These are phyloP conservation scores for Cercophora sp. DNA, from an alignment of 495 filamentous ascomycete species.

Conservation along the genomic window DNA sequence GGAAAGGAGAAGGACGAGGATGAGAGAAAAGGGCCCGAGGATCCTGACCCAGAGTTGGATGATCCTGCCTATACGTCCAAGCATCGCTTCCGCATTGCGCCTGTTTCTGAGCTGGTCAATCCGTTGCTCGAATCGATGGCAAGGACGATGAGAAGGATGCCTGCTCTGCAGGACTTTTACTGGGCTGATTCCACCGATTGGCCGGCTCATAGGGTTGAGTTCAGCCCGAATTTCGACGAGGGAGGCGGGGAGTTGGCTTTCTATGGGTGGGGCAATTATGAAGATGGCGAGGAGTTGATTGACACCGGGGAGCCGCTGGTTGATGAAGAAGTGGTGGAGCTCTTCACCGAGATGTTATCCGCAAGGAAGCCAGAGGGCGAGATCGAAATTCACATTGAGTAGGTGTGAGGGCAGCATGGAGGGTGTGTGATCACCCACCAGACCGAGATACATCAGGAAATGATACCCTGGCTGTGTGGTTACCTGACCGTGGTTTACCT, in stretches of 20 bases:
- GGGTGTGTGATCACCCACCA: too few species aligned
- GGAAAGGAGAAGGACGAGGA: not conserved
- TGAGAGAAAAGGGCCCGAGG: not conserved
- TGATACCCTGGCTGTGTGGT: too few species aligned
- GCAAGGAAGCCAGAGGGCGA: conserved; percentile 8
- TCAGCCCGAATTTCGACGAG: not conserved
- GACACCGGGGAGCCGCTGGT: conserved; percentile 3
- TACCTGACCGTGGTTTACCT: too few species aligned
- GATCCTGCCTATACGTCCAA: conserved; percentile 6
- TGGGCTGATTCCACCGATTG: not conserved
- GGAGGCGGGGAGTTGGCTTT: not conserved
- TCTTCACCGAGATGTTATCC: conserved; percentile 3
- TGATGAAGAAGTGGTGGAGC: conserved; percentile 4
- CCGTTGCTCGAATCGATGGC: conserved; percentile 1
- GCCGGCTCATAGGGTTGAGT: not conserved
- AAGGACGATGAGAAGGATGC: not conserved
- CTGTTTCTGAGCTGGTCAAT: not conserved
- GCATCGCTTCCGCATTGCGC: conserved; percentile 7
- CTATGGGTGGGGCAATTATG: not conserved
- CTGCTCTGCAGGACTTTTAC: not conserved
- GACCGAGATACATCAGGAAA: too few species aligned
- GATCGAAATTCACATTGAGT: not conserved
- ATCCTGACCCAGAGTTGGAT: conserved; percentile 3
- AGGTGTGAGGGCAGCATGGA: too few species aligned
- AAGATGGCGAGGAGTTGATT: conserved; percentile 5